Evolutionary conservation across 2,329 filamentous ascomycete genomes (phyloP).

Genomic region (Chaetomiaceae sp.): DNA sequence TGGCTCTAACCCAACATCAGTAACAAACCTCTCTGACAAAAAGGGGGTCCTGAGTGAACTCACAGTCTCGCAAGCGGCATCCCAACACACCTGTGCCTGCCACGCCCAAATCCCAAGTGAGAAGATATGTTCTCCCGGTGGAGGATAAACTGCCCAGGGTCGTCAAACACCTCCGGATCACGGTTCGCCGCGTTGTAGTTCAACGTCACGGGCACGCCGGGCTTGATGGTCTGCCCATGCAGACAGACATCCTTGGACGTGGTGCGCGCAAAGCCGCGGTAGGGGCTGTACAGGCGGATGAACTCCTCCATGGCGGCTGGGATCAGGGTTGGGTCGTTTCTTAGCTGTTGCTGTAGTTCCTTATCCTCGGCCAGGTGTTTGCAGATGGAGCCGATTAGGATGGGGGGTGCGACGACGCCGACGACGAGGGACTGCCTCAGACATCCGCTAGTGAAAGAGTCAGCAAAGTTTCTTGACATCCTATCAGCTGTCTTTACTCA

Average conservation of each 20-base stretch:
- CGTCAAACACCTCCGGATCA: neutral
- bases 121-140: neutral
- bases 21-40: too few species aligned
- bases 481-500: neutral
- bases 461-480: neutral
- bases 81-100: neutral
- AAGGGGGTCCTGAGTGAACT: too few species aligned
- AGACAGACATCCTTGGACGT: neutral
- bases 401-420: neutral
- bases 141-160: neutral
- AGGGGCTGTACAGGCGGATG: conserved; percentile 1
- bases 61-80: neutral
- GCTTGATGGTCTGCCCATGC: conserved; percentile 2
- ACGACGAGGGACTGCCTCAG: conserved; percentile 1
- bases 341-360: neutral
- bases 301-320: conserved; percentile 6
- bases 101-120: conserved; percentile 3
- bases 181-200: conserved; percentile 5
- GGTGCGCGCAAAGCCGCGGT: conserved; percentile 2
- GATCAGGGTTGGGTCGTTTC: neutral
- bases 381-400: conserved; percentile 5
- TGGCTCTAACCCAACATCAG: too few species aligned
- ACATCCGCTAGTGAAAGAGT: too few species aligned
- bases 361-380: neutral
- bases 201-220: neutral